Evolutionary conservation across 192 early-diverging fungal genomes (phyloP), one percentile per base, ranked within the genome.

Genomic region (Oehlia diaphana): DNA sequence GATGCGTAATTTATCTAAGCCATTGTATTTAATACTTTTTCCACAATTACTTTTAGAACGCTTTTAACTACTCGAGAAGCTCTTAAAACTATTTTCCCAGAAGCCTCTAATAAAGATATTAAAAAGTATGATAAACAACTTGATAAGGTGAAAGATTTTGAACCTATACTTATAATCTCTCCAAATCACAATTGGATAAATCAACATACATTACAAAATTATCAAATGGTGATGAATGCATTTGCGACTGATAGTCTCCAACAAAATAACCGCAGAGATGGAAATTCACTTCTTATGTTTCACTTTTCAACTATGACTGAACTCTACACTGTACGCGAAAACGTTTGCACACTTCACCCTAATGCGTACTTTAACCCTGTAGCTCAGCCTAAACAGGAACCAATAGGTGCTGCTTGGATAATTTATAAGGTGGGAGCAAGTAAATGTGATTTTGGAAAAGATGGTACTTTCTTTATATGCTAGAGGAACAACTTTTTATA

Each of bases 31-130:
- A 65, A 77, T 14, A 13, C 44, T 75, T 26, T 31, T 74, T 61
- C 28, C 33, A 62, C 49, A 74, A 42, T 61, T 61, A 74, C 39
- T 76, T 76, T 42, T 76, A 76, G 74, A 65, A 64, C 65, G 2
- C 23, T 64, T 12, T 37, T 35, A 73, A 58, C 23, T 12, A 53
- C 49, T 8, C 49, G 26, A 73, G 49, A 58, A 73, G 72, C 72
- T 16, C 72, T 74, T 74, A 26, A 31, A 26, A 74, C 47, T 61
- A 74, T 58, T 33, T 47, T 77, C 5, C 37, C 75, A 26, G 9
- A 77, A 26, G 75, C 75, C 2, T 77, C 75, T 26, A 16, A 66
- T 5, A 23, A 77, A 63, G 75, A 77, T 12, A 77, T 77, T 77
- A 28, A 14, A 65, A 75, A 75, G 58, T 75, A 75, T 21, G 50